Evolutionary conservation across 768 basidiomycete species (phyloP), one percentile per base, ranked within the genome.

Genomic region (Mrakia frigida): DNA sequence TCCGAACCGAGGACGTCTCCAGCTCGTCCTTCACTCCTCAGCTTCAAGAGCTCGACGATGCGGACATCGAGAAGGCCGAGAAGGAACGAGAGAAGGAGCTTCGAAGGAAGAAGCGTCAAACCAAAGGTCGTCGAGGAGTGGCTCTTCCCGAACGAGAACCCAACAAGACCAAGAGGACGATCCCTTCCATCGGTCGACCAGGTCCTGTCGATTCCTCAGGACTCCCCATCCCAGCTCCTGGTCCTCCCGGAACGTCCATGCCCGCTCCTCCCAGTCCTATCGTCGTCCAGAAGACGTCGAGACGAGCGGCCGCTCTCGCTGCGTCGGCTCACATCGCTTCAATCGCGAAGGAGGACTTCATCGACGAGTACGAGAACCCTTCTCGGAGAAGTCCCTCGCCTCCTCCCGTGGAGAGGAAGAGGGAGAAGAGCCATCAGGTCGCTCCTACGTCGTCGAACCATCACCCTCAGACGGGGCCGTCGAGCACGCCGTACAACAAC

Each of bases 71-170:
- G 79, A 86, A 90, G 74, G 90, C 88, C 79, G 96, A 99, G 83
- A 91, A 91, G 82, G 94, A 97, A 78, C 88, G 94, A 77, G 97
- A 99, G 83, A 94, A 94, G 84, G 94, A 98, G 79, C 87, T 91
- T 79, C 91, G 89, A 79, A 80, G 85, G 35, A 83, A 83, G 73
- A 90, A 94, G 78, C 86, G 92, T 65, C 91, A 93, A 81, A 89
- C 92, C 70, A 90, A 92, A 80, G 93, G 91, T 2, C 88, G 97
- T 50, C 81, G 85, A 60, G 93, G 93, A 21, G 87, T 94, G 75
- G 88, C 88, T 4, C 85, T 98, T 35, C 95, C 97, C 0, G 97
- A 99, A 82, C 90, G 96, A 61, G 96, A 99, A 77, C 91, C 93
- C 2, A 88, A 92, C 82, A 87, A 93, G 83, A 98, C 97, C 9